phyloP scores from a whole-genome alignment of 176 grass and related monocot species.

The Triticum dicoccoides region DNA sequence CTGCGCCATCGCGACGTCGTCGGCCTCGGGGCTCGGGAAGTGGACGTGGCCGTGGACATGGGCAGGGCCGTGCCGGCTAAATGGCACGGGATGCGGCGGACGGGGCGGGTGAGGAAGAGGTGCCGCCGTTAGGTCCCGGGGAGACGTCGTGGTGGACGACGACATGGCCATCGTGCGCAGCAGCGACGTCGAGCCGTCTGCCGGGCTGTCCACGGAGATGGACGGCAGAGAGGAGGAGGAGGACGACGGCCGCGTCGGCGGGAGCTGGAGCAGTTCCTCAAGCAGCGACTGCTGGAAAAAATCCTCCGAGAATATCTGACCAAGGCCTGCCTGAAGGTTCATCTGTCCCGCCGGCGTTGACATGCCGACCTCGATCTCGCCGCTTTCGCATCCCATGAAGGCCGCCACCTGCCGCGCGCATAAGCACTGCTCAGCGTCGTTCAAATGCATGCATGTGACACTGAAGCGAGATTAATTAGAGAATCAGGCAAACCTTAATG shows the following conservation, averaged over 20 bases:
- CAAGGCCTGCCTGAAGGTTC: conserved; percentile 39
- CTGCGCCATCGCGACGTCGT: conserved; percentile 54
- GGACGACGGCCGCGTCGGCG: conserved; percentile 40
- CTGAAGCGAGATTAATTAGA: background rate
- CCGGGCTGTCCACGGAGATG: conserved; percentile 43
- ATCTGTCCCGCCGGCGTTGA: background rate
- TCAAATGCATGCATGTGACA: background rate
- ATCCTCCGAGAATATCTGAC: conserved; percentile 75
- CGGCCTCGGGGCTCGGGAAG: conserved; percentile 42
- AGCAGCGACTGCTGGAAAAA: conserved; percentile 60
- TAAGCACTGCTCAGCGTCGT: background rate
- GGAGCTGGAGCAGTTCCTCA: conserved; percentile 40
- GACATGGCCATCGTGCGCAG: conserved; percentile 9
- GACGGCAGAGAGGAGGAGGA: conserved; percentile 51
- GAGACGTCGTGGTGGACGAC: background rate
- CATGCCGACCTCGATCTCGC: conserved; percentile 88
- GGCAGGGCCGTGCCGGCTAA: background rate
- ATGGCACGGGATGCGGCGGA: background rate
- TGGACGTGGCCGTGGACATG: background rate
- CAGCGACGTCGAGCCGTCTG: conserved; percentile 42
- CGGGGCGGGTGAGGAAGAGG: background rate
- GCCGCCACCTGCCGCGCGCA: conserved; percentile 47
- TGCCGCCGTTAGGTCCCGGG: background rate
- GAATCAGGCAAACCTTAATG: conserved; percentile 55
- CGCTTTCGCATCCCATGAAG: conserved; percentile 74